Base-by-base conservation (phyloP, 768 basidiomycete species). In the Auricularia sp. region DNA sequence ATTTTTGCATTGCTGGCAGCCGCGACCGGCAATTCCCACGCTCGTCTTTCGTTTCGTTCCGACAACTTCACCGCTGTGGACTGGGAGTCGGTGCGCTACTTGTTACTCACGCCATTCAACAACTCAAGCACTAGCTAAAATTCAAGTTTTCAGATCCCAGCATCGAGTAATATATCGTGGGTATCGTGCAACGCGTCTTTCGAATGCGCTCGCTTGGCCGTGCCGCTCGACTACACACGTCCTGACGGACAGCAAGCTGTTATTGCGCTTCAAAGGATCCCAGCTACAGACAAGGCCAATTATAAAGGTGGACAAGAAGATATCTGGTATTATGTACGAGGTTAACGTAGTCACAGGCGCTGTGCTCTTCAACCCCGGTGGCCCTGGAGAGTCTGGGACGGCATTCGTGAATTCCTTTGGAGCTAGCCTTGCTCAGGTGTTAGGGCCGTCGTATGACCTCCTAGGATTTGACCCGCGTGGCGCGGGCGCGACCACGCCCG, bases 171-270 rank as follows among this genome's bases (percentile, higher is more conserved):
- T 6, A 18, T 51, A 6, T 18, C 47, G 6, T 51, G 47, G 47
- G 21, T 21, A 10, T 10, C 56, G 56, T 59, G 56, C 29, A 8
- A 7, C 24, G 56, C 11, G 4, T 6, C 56, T 13, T 59, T 59
- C 56, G 16, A 59, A 18, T 59, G 56, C 56, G 56, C 29, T 4
- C 24, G 24, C 24, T 35, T 59, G 7, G 24, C 11, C 56, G 80
- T 81, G 14, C 81, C 81, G 29, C 69, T 82, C 37, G 76, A 82
- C 65, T 78, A 83, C 62, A 76, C 76, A 1, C 72, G 78, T 5
- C 77, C 79, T 2, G 54, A 70, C 14, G 77, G 77, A 10, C 71
- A 66, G 14, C 72, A 73, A 61, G 80, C 78, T 0, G 69, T 71
- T 34, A 79, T 82, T 33, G 82, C 81, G 0, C 64, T 82, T 6